These are phyloP conservation scores for Penicillium macrosclerotiorum DNA, from an alignment of 495 filamentous ascomycete genomes.

Conservation along the genomic window DNA sequence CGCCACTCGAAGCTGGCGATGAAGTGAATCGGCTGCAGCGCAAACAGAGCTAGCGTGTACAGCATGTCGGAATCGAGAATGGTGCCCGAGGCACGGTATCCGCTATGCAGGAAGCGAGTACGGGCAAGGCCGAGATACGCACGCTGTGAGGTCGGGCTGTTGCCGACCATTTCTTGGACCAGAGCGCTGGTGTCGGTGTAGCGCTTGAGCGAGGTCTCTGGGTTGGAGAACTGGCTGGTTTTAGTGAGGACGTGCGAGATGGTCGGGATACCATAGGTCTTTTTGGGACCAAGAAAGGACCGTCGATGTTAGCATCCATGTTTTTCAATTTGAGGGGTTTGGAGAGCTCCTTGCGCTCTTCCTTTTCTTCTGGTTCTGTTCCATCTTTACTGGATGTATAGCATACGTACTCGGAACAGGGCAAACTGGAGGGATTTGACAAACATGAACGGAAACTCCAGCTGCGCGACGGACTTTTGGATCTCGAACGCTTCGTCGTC, in stretches of 20 bases:
- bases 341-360: not conserved
- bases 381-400: too few species aligned
- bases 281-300: not conserved
- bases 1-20: slow-evolving; percentile 64
- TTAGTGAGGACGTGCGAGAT: slow-evolving; percentile 57
- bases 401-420: slow-evolving; percentile 56
- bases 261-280: slow-evolving; percentile 67
- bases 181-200: slow-evolving; percentile 62
- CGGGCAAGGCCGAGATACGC: slow-evolving; percentile 54
- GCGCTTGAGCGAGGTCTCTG: slow-evolving; percentile 54
- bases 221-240: slow-evolving; percentile 57
- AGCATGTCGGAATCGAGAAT: slow-evolving; percentile 66
- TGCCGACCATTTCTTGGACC: slow-evolving; percentile 53
- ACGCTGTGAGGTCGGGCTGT: slow-evolving; percentile 48
- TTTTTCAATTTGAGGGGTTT: too few species aligned
- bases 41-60: slow-evolving; percentile 65
- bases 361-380: not conserved
- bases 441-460: slow-evolving; percentile 59
- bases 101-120: slow-evolving; percentile 64
- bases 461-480: slow-evolving; percentile 42
- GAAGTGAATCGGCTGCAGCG: slow-evolving; percentile 57
- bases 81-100: slow-evolving; percentile 56
- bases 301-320: not conserved
- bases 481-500: slow-evolving; percentile 58
- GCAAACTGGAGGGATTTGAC: slow-evolving; percentile 61